Conservation (phyloP, 2,329 filamentous ascomycete genomes). For the Pestalotiopsis sp. region DNA sequence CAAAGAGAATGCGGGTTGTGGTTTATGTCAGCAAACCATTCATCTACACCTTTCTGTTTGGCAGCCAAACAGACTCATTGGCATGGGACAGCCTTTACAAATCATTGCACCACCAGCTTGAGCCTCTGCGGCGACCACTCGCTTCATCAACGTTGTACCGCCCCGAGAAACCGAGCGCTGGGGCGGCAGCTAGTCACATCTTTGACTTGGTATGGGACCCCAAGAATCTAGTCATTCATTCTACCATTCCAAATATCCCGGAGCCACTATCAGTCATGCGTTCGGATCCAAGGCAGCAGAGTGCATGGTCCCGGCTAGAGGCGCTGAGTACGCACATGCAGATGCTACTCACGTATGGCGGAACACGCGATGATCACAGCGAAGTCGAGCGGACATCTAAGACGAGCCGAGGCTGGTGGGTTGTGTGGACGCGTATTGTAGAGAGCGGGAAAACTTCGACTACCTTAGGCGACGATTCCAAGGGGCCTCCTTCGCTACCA, state of each 20-base stretch:
- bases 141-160: conserved; percentile 59
- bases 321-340: conserved; percentile 68
- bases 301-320: conserved; percentile 61
- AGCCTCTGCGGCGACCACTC: conserved; percentile 59
- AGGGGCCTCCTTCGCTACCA: conserved; percentile 1
- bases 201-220: conserved; percentile 69
- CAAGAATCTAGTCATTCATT: conserved; percentile 56
- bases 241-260: conserved; percentile 69
- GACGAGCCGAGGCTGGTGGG: conserved; percentile 70
- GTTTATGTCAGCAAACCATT: conserved; percentile 77
- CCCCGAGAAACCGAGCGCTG: conserved; percentile 48
- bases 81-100: conserved; percentile 59
- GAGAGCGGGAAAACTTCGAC: conserved; percentile 25
- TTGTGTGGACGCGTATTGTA: conserved; percentile 65
- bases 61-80: conserved; percentile 60
- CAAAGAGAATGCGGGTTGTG: conserved; percentile 65
- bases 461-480: neutral
- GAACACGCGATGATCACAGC: conserved; percentile 43
- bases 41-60: conserved; percentile 76
- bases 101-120: conserved; percentile 62
- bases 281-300: conserved; percentile 8
- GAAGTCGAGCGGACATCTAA: conserved; percentile 66
- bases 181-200: conserved; percentile 44
- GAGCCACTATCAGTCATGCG: conserved; percentile 38
- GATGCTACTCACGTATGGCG: conserved; percentile 58